These are phyloP conservation scores for Lenwebbia sp. DNA, from an alignment of 345 rosid species.

Conservation along the genomic window DNA sequence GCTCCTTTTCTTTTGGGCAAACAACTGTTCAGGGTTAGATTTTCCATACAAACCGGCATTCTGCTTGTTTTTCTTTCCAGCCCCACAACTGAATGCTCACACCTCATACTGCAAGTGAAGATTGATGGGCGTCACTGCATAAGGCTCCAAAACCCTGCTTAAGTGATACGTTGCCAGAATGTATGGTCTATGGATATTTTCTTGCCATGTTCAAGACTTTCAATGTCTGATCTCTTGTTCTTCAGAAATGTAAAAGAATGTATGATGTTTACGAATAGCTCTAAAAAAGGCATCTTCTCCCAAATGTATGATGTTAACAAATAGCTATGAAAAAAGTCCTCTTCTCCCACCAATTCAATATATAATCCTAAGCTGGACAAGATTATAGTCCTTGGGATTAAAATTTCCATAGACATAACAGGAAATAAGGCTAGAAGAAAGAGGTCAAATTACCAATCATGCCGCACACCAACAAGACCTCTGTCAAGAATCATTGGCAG, in stretches of 20 bases:
- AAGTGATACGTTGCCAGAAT: background rate
- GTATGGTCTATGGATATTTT: background rate
- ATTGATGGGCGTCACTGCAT: background rate
- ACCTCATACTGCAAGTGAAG: background rate
- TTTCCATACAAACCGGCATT: background rate
- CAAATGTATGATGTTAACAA: background rate
- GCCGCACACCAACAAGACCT: slow-evolving; percentile 85
- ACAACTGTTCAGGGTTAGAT: background rate
- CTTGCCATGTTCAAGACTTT: background rate
- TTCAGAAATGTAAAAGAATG: background rate
- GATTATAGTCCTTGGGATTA: background rate
- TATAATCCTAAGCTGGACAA: background rate
- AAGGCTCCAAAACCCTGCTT: background rate
- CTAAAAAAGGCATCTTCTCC: background rate
- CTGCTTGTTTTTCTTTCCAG: background rate
- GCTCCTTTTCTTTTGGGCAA: background rate
- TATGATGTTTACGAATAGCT: background rate
- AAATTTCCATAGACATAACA: background rate
- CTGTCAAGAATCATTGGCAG: slow-evolving; percentile 87
- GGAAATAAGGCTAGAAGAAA: background rate
- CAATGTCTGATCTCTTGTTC: background rate
- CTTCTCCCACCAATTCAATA: background rate
- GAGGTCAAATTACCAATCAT: slow-evolving; percentile 64
- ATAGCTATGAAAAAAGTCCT: background rate
- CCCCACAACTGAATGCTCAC: background rate